Evolutionary conservation across 192 early-diverging fungal genomes (phyloP).

Genomic region (Coemansia sp.): DNA sequence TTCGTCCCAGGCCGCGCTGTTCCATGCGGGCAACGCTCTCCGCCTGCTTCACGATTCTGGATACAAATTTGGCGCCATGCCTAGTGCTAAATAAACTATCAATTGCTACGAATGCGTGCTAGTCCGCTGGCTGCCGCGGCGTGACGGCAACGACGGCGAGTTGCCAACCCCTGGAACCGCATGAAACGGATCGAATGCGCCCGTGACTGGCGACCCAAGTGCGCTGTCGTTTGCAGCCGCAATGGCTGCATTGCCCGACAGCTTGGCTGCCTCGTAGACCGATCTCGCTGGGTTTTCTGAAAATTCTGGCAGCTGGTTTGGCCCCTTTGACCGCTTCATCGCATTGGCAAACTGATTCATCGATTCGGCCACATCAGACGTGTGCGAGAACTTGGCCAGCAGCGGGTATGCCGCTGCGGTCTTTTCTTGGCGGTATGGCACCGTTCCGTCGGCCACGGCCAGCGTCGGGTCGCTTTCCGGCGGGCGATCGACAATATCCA

Average conservation of each 20-base stretch:
- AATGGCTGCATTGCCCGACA: slow-evolving; percentile 32
- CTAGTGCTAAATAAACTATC: background rate
- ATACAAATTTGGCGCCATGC: slow-evolving; percentile 35
- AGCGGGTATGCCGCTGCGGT: slow-evolving; percentile 34
- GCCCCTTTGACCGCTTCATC: background rate
- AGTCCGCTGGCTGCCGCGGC: slow-evolving; percentile 18
- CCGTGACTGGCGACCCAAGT: background rate
- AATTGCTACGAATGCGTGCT: background rate
- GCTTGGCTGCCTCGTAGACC: slow-evolving; percentile 23
- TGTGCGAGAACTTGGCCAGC: slow-evolving; percentile 15
- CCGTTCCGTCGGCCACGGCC: slow-evolving; percentile 17
- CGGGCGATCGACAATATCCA: slow-evolving; percentile 37
- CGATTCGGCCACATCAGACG: background rate
- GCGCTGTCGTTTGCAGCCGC: slow-evolving; percentile 28
- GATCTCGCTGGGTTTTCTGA: background rate
- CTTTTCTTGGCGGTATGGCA: slow-evolving; percentile 40
- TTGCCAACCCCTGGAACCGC: slow-evolving; percentile 24
- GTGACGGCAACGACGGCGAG: slow-evolving; percentile 20
- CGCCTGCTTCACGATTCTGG: slow-evolving; percentile 42
- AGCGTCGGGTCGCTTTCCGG: slow-evolving; percentile 42
- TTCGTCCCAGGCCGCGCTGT: slow-evolving; percentile 37
- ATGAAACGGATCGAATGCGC: slow-evolving; percentile 35
- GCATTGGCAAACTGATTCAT: background rate
- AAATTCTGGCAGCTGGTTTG: no score
- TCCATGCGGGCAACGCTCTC: slow-evolving; percentile 40